phyloP scores from a whole-genome alignment of 768 basidiomycete genomes.

The Fistulinella prunicolor region DNA sequence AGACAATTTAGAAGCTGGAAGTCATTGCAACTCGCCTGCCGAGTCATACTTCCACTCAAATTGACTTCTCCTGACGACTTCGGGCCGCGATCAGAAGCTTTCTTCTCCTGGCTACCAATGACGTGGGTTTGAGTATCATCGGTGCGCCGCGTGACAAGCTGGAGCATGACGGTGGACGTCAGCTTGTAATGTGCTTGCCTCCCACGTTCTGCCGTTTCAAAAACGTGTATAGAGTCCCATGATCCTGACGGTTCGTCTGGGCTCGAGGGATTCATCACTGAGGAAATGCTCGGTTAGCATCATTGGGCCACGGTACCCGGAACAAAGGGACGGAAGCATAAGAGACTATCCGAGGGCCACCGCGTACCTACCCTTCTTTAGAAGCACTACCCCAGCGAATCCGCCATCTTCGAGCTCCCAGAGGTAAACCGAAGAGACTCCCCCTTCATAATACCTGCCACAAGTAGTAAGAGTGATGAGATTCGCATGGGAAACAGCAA shows the following conservation, averaged over 20 bases:
- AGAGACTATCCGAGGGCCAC: background rate
- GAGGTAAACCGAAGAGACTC: conserved; percentile 92
- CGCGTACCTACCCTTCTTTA: conserved; percentile 79
- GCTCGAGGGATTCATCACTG: conserved; percentile 59
- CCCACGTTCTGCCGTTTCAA: conserved; percentile 89
- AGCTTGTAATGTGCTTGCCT: conserved; percentile 95
- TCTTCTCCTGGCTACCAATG: conserved; percentile 31
- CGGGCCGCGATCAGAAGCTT: conserved; percentile 42
- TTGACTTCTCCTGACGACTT: conserved; percentile 74
- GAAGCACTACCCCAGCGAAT: conserved; percentile 93
- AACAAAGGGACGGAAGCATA: conserved; percentile 3
- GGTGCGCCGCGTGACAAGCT: conserved; percentile 61
- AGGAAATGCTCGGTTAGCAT: conserved; percentile 4
- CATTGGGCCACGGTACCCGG: background rate
- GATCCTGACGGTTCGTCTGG: conserved; percentile 71
- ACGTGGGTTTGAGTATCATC: conserved; percentile 22
- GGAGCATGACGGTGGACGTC: conserved; percentile 96
- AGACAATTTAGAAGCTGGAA: conserved; percentile 8
- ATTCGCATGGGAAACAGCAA: background rate
- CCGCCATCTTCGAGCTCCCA: conserved; percentile 98
- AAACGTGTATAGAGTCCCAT: conserved; percentile 99
- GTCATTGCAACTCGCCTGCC: conserved; percentile 63
- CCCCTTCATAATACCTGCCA: conserved; percentile 95
- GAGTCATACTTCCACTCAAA: conserved; percentile 94
- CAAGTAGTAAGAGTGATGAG: conserved; percentile 1